Percentiles rank a stretch among this genome's conserved stretches.
phyloP scores from a whole-genome alignment of 78 protist genomes.

The Dictyostelium firmibasis region DNA sequence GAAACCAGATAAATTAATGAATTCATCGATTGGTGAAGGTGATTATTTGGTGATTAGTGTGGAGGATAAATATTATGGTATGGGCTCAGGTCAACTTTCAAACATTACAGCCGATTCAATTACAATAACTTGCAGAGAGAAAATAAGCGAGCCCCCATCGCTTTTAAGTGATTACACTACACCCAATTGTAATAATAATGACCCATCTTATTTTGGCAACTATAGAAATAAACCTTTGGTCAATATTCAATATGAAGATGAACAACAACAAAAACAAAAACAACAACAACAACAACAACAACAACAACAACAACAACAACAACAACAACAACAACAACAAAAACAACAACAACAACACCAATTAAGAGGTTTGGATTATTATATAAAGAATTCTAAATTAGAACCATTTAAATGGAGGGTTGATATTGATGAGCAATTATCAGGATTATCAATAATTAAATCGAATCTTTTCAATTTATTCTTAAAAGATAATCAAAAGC shows the following conservation, averaged over 20 bases:
- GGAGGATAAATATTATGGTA: constrained; percentile 33
- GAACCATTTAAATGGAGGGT: constrained; percentile 20
- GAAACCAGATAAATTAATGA: background rate
- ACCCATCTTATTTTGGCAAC: background rate
- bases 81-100: constrained; percentile 13
- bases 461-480: constrained; percentile 49
- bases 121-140: constrained; percentile 27
- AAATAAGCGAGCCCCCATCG: constrained; percentile 39
- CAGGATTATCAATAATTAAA: constrained; percentile 10
- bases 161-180: background rate
- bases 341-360: background rate
- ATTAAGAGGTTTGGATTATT: background rate
- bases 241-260: constrained; percentile 48
- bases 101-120: background rate
- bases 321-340: background rate
- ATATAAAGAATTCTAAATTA: background rate
- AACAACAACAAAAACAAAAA: background rate
- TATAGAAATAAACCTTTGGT: background rate
- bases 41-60: constrained; percentile 32
- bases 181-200: background rate
- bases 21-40: constrained; percentile 18
- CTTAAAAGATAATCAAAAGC: background rate
- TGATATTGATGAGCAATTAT: constrained; percentile 26
- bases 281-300: background rate
- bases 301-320: background rate